A percentile compares a stretch with the other conserved stretches of the same genome.
Conservation (phyloP, 2,329 filamentous ascomycete species). For the Fusarium circinatum region DNA sequence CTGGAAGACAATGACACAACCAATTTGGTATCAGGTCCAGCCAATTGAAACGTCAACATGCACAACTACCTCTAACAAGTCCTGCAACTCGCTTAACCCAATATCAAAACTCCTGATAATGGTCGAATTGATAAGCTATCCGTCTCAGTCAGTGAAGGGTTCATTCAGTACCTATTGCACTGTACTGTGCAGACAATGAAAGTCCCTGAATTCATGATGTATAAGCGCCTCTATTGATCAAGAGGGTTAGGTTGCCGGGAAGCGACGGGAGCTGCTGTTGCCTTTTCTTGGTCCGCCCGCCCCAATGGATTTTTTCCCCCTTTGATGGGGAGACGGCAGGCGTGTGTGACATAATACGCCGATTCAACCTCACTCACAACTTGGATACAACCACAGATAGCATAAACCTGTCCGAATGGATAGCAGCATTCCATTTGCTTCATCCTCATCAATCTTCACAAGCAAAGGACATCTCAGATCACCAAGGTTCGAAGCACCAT, state of each 20-base stretch:
- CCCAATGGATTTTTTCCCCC: slow-evolving; percentile 41
- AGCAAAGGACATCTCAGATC: slow-evolving; percentile 18
- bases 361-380: slow-evolving; percentile 28
- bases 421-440: neutral
- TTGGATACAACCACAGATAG: neutral
- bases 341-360: slow-evolving; percentile 22
- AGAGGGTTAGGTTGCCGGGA: slow-evolving; percentile 17
- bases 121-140: neutral
- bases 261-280: slow-evolving; percentile 14
- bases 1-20: neutral
- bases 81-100: slow-evolving; percentile 7
- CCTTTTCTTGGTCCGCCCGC: slow-evolving; percentile 29
- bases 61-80: neutral
- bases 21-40: neutral
- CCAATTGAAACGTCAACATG: neutral
- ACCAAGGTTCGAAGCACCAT: slow-evolving; percentile 16
- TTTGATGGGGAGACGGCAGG: slow-evolving; percentile 34
- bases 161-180: neutral
- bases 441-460: slow-evolving; percentile 38
- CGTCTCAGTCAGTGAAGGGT: slow-evolving; percentile 7
- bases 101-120: slow-evolving; percentile 5
- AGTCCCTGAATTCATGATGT: slow-evolving; percentile 22
- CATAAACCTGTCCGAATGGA: neutral
- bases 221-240: neutral
- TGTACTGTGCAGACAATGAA: neutral